A percentile compares a stretch with the other conserved stretches of the same genome.
phyloP scores from a whole-genome alignment of 2,329 filamentous ascomycete species.

The Claviceps sp. region DNA sequence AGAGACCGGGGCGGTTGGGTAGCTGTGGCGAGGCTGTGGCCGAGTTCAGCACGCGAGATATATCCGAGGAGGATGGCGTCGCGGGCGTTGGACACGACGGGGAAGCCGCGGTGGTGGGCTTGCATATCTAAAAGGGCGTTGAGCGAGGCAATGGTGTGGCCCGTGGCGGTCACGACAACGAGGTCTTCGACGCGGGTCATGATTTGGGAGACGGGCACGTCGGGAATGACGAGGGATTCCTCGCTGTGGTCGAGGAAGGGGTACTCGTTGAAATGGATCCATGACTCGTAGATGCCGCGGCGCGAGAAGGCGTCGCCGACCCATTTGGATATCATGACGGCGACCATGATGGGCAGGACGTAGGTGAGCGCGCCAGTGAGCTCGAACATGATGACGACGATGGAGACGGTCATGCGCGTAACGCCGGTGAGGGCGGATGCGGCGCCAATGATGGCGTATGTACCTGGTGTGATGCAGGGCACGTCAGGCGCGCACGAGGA shows the following conservation, averaged over 20 bases:
- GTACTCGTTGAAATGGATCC: conserved; percentile 94
- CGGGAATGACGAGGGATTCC: conserved; percentile 60
- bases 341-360: conserved; percentile 96
- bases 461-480: conserved; percentile 82
- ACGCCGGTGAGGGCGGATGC: conserved; percentile 89
- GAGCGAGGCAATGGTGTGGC: conserved; percentile 72
- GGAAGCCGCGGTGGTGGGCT: conserved; percentile 80
- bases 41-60: conserved; percentile 81
- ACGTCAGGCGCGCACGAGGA: conserved; percentile 70
- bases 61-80: conserved; percentile 78
- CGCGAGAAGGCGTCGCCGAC: conserved; percentile 90
- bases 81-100: conserved; percentile 66
- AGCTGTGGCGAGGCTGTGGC: conserved; percentile 55
- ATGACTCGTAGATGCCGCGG: conserved; percentile 90
- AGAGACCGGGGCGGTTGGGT: conserved; percentile 44
- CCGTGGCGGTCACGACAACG: conserved; percentile 71
- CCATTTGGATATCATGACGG: conserved; percentile 97
- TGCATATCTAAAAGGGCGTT: conserved; percentile 57
- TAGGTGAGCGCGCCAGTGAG: conserved; percentile 92
- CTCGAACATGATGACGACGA: conserved; percentile 99
- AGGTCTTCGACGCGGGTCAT: conserved; percentile 92
- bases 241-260: conserved; percentile 86
- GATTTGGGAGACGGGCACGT: conserved; percentile 72
- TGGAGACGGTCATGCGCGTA: conserved; percentile 92
- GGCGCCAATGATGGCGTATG: conserved; percentile 92